Evolutionary conservation across 176 grass and related monocot species (phyloP).

Genomic region (Bonia amplexicaulis): DNA sequence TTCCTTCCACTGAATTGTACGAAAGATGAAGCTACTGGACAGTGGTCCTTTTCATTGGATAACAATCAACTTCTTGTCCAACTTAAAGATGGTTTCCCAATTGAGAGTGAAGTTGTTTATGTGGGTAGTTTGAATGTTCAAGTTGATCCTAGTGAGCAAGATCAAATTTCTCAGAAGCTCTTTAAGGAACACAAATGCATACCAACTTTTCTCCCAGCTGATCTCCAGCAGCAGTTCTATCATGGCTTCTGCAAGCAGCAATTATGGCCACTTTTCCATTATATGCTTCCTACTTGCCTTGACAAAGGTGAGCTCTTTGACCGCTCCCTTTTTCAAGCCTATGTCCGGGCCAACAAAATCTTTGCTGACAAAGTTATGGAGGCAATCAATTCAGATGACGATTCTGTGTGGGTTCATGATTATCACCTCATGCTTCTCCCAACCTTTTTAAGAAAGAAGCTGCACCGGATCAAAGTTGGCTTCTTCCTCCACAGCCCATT

Average conservation of each 20-base stretch:
- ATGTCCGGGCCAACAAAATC: conserved; percentile 64
- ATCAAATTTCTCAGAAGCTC: conserved; percentile 59
- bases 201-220: conserved; percentile 63
- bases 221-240: conserved; percentile 64
- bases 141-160: conserved; percentile 65
- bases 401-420: conserved; percentile 88
- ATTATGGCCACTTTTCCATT: conserved; percentile 83
- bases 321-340: conserved; percentile 70
- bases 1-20: conserved; percentile 61
- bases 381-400: conserved; percentile 71
- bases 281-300: conserved; percentile 84
- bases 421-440: conserved; percentile 88
- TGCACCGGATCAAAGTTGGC: conserved; percentile 63
- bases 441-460: conserved; percentile 68
- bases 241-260: conserved; percentile 81
- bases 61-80: conserved; percentile 71
- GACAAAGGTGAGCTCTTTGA: conserved; percentile 73
- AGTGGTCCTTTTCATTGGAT: conserved; percentile 68
- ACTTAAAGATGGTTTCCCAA: conserved; percentile 65
- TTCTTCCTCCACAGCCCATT: conserved; percentile 83
- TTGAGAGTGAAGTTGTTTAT: conserved; percentile 55
- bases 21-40: conserved; percentile 53
- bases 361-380: conserved; percentile 81
- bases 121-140: conserved; percentile 69
- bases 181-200: conserved; percentile 63